These are phyloP conservation scores for Trypanosoma vivax DNA, from an alignment of 208 protist genomes.

Conservation along the genomic window DNA sequence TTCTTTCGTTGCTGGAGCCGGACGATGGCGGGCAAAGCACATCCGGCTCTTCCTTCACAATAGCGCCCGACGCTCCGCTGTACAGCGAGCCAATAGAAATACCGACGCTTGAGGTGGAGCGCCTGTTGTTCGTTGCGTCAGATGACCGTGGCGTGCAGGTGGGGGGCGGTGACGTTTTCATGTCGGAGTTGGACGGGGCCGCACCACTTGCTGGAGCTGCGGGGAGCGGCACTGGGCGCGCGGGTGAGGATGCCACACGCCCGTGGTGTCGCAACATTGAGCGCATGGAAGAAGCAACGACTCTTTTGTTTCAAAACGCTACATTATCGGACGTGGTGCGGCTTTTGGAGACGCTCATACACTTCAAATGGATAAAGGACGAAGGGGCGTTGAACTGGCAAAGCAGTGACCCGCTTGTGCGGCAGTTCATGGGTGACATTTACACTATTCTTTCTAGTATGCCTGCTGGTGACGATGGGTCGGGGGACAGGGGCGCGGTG, in stretches of 20 bases:
- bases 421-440: no score
- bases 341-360: conserved; percentile 24
- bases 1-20: background rate
- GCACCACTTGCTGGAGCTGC: background rate
- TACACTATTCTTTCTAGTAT: no score
- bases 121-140: background rate
- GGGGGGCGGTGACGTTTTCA: conserved; percentile 4
- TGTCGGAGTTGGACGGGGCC: conserved; percentile 6
- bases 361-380: conserved; percentile 48
- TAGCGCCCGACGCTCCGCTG: conserved; percentile 1
- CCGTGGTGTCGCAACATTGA: no score
- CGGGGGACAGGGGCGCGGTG: no score
- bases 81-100: conserved; percentile 12
- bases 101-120: conserved; percentile 6
- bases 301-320: background rate
- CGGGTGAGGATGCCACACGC: no score
- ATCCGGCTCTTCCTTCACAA: background rate
- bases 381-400: conserved; percentile 6
- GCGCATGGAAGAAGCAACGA: no score
- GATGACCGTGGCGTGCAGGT: background rate
- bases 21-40: background rate
- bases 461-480: no score
- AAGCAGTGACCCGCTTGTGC: background rate
- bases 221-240: background rate
- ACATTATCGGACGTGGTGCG: conserved; percentile 16